Percentiles rank a stretch among this genome's conserved stretches.
These are phyloP conservation scores for Acacia acuminata DNA, from an alignment of 306 rosid genomes.

Conservation along the genomic window DNA sequence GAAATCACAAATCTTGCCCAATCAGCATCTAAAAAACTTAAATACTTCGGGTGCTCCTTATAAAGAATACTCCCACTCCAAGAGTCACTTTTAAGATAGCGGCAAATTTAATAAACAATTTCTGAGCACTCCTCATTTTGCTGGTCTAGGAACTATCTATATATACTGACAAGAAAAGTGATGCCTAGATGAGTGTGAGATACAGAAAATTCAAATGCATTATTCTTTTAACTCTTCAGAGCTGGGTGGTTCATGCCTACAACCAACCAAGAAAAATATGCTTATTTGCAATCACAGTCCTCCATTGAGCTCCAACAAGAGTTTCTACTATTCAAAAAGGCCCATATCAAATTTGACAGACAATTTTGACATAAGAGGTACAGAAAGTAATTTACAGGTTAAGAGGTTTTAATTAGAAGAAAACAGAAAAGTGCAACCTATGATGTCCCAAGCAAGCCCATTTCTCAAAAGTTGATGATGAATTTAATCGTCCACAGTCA, in stretches of 20 bases:
- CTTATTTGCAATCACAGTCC: background rate
- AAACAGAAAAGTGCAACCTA: background rate
- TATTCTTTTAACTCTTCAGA: background rate
- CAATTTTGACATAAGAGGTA: background rate
- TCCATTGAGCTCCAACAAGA: background rate
- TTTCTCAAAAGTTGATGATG: no score
- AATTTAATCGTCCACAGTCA: background rate
- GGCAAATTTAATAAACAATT: background rate
- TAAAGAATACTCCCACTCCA: background rate
- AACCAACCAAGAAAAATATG: background rate
- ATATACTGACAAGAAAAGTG: background rate
- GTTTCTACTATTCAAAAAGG: background rate
- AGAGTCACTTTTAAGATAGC: background rate
- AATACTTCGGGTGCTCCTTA: background rate
- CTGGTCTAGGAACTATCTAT: background rate
- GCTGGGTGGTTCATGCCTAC: background rate
- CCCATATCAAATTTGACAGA: background rate
- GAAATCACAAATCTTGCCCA: background rate
- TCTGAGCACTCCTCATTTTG: background rate
- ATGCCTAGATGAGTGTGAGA: background rate
- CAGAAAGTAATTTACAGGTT: background rate
- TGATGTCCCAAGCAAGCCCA: background rate
- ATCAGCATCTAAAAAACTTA: background rate
- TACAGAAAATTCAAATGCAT: background rate
- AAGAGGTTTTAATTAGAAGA: background rate